Conservation (phyloP, 352 stramenopile genomes). For the Phytophthora sojae region DNA sequence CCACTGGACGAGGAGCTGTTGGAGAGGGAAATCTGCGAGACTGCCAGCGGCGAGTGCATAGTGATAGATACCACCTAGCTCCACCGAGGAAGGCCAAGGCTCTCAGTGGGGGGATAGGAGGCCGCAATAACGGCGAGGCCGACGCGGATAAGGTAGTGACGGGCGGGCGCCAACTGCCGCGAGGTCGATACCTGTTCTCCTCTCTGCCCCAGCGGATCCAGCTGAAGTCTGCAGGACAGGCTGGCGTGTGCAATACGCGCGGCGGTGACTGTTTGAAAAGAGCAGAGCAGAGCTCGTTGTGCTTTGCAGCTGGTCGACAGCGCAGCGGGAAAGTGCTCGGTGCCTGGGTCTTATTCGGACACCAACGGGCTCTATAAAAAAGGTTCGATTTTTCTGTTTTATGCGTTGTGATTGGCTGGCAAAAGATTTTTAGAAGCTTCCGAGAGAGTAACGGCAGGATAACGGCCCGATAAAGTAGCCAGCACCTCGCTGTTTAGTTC, state of each 20-base stretch:
- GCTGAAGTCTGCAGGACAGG: constrained; percentile 33
- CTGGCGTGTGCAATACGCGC: constrained; percentile 35
- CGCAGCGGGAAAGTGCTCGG: neutral
- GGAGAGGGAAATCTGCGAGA: constrained; percentile 76
- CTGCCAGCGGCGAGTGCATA: constrained; percentile 67
- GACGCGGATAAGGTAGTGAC: constrained; percentile 27
- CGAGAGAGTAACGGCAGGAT: constrained; percentile 15
- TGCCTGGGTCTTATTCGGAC: constrained; percentile 28
- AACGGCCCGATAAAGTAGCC: constrained; percentile 14
- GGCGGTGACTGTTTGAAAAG: constrained; percentile 16
- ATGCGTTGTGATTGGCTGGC: constrained; percentile 19
- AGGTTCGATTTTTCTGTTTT: constrained; percentile 31
- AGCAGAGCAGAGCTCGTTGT: neutral
- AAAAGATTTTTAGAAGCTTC: constrained; percentile 22
- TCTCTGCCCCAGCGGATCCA: constrained; percentile 23
- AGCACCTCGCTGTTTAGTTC: neutral
- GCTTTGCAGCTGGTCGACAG: constrained; percentile 25
- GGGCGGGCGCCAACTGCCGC: constrained; percentile 9
- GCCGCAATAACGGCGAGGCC: neutral
- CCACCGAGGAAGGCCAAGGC: neutral
- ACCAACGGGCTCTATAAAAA: constrained; percentile 24
- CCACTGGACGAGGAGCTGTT: constrained; percentile 22
- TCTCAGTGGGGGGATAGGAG: too few species aligned
- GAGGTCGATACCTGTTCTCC: neutral
- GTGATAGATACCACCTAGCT: neutral